phyloP scores from a whole-genome alignment of 2,329 filamentous ascomycete genomes.

The Neonectria faginata region DNA sequence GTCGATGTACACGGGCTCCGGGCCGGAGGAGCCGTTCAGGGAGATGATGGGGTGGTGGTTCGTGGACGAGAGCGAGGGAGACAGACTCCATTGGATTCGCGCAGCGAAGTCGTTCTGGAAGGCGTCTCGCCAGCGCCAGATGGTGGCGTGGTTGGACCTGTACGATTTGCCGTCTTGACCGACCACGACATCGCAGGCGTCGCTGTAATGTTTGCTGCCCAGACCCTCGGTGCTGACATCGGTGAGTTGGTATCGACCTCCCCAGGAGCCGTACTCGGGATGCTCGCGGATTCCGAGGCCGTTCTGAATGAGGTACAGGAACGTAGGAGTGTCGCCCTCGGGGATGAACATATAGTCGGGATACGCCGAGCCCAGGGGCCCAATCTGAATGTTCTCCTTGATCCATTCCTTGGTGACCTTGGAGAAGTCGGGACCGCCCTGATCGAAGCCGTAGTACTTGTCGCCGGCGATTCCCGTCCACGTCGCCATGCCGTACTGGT shows the following conservation, averaged over 20 bases:
- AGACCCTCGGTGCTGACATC: slow-evolving; percentile 46
- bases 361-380: slow-evolving; percentile 57
- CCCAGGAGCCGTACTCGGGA: slow-evolving; percentile 62
- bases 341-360: slow-evolving; percentile 62
- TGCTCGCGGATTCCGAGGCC: slow-evolving; percentile 57
- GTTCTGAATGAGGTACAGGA: slow-evolving; percentile 55
- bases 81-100: slow-evolving; percentile 54
- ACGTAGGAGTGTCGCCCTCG: slow-evolving; percentile 65
- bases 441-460: slow-evolving; percentile 42
- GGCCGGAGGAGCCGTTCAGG: slow-evolving; percentile 55
- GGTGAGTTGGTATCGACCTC: slow-evolving; percentile 56
- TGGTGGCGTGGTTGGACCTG: slow-evolving; percentile 49
- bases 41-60: slow-evolving; percentile 61
- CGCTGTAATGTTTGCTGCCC: slow-evolving; percentile 45
- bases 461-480: slow-evolving; percentile 67
- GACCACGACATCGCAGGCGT: slow-evolving; percentile 46
- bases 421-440: slow-evolving; percentile 55
- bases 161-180: slow-evolving; percentile 45
- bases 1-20: slow-evolving; percentile 53
- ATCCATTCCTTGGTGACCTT: slow-evolving; percentile 65
- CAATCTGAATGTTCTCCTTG: slow-evolving; percentile 64
- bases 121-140: slow-evolving; percentile 56
- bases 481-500: slow-evolving; percentile 64
- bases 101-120: slow-evolving; percentile 58
- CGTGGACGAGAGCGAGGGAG: slow-evolving; percentile 44